Base-by-base conservation (phyloP, 768 basidiomycete species). In the Xerocomellus amylosporus region DNA sequence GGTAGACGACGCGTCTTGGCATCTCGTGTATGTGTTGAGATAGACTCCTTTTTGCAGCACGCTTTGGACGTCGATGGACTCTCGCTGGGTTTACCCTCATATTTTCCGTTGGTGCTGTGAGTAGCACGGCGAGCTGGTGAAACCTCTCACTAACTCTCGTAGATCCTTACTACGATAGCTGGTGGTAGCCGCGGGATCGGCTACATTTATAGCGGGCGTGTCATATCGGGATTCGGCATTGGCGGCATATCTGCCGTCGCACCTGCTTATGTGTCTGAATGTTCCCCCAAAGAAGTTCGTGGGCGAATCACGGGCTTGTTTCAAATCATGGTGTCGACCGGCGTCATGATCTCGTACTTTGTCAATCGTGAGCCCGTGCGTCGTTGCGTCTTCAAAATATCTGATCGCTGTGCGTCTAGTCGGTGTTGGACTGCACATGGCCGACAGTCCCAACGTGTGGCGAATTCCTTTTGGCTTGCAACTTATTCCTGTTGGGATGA, bases 251-350 rank as follows among this genome's bases (percentile, higher is more conserved):
- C 82, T 19, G 83, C 86, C n/a, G 86, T 93, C 3, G 85, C 90
- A 1, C 93, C 92, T 6, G 85, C 90, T 1, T 95, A 83, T 64
- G 90, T 93, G 20, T 86, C 88, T 10, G 93, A 95, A 69, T 92
- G 90, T 68, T 79, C 86, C 2, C 93, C 93, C 6, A 94, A 93
- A 67, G 79, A 90, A 20, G 88, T 92, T 7, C 86, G 93, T 56
- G 92, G 91, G 7, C 79, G 88, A 46, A 90, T 93, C 59, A 92
- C 89, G 0, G 90, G 91, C 41, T 64, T 89, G 31, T 93, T 93
- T 79, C 92, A 93, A 68, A 83, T 94, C 69, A 86, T 90, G 82
- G 90, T 81, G 36, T 88, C 90, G 22, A 75, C 83, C 46, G 92
- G 91, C 49, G 90, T 90, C 56, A 91, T 92, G 84, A 75, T 93